These are phyloP conservation scores for Juglanconis oblonga DNA, from an alignment of 2,329 filamentous ascomycete species.

Conservation along the genomic window DNA sequence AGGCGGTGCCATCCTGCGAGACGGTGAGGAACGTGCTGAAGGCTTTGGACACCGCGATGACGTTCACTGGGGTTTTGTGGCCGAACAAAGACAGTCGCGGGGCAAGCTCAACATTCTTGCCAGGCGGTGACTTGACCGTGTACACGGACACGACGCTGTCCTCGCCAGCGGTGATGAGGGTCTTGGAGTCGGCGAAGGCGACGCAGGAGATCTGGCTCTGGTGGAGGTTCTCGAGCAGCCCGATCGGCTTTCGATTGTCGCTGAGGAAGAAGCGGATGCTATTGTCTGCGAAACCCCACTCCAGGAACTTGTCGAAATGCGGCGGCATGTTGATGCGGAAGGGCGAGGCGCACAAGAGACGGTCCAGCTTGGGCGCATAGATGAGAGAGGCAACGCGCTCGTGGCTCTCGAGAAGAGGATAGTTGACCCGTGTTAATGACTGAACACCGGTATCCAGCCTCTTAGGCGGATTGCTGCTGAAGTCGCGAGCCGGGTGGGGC, in stretches of 20 bases:
- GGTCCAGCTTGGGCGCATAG: slow-evolving; percentile 76
- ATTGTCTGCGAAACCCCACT: slow-evolving; percentile 94
- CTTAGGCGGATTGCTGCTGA: slow-evolving; percentile 59
- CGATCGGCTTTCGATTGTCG: slow-evolving; percentile 75
- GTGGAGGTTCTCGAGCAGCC: slow-evolving; percentile 91
- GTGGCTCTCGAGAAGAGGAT: slow-evolving; percentile 71
- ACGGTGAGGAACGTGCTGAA: slow-evolving; percentile 87
- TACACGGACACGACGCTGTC: slow-evolving; percentile 91
- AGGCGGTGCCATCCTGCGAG: slow-evolving; percentile 75
- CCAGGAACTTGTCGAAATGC: slow-evolving; percentile 82
- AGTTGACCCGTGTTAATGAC: slow-evolving; percentile 72
- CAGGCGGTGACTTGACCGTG: slow-evolving; percentile 60
- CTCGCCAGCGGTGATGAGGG: slow-evolving; percentile 84
- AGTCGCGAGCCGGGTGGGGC: slow-evolving; percentile 74
- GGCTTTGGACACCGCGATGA: slow-evolving; percentile 79
- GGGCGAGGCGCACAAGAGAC: slow-evolving; percentile 77
- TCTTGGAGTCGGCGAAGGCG: slow-evolving; percentile 84
- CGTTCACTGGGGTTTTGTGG: slow-evolving; percentile 79
- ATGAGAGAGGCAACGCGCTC: slow-evolving; percentile 78
- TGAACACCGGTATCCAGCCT: slow-evolving; percentile 77
- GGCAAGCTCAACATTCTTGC: slow-evolving; percentile 73
- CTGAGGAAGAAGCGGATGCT: slow-evolving; percentile 87
- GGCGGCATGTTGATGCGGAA: slow-evolving; percentile 87
- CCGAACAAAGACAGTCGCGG: slow-evolving; percentile 83
- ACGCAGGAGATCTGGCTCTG: slow-evolving; percentile 83